phyloP scores from a whole-genome alignment of 2,329 filamentous ascomycete species.

The Chrysoporthe puriensis region DNA sequence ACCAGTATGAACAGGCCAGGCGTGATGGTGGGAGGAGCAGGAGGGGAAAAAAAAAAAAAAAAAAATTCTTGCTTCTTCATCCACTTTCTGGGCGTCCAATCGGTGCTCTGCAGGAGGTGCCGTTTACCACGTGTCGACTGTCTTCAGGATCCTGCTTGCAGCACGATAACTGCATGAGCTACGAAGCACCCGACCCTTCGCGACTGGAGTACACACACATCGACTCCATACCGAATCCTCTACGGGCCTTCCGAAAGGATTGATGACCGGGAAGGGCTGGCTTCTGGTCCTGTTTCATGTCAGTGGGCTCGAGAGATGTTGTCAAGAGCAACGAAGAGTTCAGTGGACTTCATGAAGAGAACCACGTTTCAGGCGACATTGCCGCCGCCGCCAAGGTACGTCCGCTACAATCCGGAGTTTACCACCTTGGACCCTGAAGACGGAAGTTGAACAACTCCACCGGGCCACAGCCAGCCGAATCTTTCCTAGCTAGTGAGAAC shows the following conservation, averaged over 20 bases:
- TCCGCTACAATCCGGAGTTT: background rate
- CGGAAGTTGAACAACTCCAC: background rate
- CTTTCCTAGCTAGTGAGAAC: background rate
- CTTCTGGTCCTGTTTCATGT: background rate
- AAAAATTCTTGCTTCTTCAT: background rate
- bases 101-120: background rate
- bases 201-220: background rate
- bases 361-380: background rate
- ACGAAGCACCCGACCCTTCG: no score
- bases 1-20: background rate
- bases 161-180: conserved; percentile 5
- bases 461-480: background rate
- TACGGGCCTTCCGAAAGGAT: conserved; percentile 6
- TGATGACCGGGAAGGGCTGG: no score
- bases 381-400: background rate
- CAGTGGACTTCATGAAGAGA: background rate
- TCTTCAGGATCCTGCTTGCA: conserved; percentile 10
- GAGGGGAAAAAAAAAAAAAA: background rate
- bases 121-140: conserved; percentile 8
- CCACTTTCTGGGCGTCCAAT: conserved; percentile 17
- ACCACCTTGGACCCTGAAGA: background rate
- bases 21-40: background rate
- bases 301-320: background rate
- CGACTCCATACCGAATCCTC: background rate
- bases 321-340: background rate